Evolutionary conservation across 495 filamentous ascomycete species (phyloP).

Genomic region (Hypoxylon lenormandii): DNA sequence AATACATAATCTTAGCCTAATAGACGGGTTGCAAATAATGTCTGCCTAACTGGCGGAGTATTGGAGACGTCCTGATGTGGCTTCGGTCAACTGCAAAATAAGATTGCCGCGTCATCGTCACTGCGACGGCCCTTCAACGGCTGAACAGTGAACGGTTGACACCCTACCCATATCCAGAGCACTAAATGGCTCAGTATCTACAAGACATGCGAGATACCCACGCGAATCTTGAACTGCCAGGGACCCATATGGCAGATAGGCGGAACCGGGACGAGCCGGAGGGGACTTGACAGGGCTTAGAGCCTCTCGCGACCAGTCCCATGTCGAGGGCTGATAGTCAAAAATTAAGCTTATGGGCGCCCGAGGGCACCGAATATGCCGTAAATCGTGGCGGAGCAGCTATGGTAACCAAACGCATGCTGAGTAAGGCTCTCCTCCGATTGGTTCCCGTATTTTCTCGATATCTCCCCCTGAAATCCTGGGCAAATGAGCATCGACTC

Average conservation of each 20-base stretch:
- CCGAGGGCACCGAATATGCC: not conserved
- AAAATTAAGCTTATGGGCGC: constrained; percentile 1
- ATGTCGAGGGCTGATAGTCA: not conserved
- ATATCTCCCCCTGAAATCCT: not conserved
- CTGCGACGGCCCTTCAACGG: not conserved
- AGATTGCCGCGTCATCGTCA: constrained; percentile 6
- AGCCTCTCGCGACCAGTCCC: constrained; percentile 1
- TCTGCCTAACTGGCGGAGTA: not conserved
- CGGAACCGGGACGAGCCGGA: no score
- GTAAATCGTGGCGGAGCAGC: constrained; percentile 16
- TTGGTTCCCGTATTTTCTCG: not conserved
- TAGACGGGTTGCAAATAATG: not conserved
- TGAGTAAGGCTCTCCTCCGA: constrained; percentile 2
- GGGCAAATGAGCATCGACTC: constrained; percentile 8
- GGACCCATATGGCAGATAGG: no score
- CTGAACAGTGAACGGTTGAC: no score
- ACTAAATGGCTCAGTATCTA: no score
- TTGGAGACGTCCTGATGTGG: not conserved
- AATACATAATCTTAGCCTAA: no score
- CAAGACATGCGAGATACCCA: no score
- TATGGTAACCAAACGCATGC: not conserved
- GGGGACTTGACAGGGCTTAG: not conserved
- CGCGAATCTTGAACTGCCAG: no score
- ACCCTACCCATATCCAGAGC: no score
- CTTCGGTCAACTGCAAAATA: not conserved